Evolutionary conservation across 2,329 filamentous ascomycete species (phyloP), one percentile per base, ranked within the genome.

Genomic region (Ilyonectria sp.): DNA sequence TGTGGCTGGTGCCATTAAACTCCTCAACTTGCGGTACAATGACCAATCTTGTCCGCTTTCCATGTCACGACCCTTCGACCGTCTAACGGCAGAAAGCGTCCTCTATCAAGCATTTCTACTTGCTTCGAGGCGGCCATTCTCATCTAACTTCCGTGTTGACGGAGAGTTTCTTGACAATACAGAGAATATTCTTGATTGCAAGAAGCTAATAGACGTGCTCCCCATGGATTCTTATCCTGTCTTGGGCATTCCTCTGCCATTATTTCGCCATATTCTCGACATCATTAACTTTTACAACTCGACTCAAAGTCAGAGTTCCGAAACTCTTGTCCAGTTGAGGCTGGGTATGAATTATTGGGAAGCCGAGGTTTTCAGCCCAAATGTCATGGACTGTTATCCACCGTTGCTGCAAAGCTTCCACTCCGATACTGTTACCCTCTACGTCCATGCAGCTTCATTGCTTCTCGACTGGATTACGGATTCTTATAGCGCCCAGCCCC

Each of bases 91-190:
- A 8, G 66, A 68, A 37, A 68, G 66, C n/a, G 52, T 68, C 19
- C 62, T 68, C 13, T 66, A 68, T n/a, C 66, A 68, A 19, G 62
- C 66, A 1, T 68, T 68, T 26, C 26, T 68, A 2, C 43, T 68
- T 4, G 40, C 63, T 6, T 62, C 53, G 1, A 37, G 66, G 5
- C 56, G 59, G 7, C 66, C 66, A 1, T 65, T 68, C 35, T 37
- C 66, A 6, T 52, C 66, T 8, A 53, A 68, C 17, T 68, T 68
- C 26, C 29, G 59, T 40, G 26, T 65, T 31, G 66, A 68, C 40
- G 17, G 52, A 6, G 37, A 62, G 10, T 68, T 68, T 21, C 31
- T 68, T 4, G 43, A 33, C 3, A 53, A 54, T 23, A 52, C 46
- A 11, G 52, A 68, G 26, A 55, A 23, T 10, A 19, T 65, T 1